Percentiles rank a stretch among this genome's conserved stretches.
Conservation (phyloP, 2,329 filamentous ascomycete genomes). For the Colletotrichum melonis region DNA sequence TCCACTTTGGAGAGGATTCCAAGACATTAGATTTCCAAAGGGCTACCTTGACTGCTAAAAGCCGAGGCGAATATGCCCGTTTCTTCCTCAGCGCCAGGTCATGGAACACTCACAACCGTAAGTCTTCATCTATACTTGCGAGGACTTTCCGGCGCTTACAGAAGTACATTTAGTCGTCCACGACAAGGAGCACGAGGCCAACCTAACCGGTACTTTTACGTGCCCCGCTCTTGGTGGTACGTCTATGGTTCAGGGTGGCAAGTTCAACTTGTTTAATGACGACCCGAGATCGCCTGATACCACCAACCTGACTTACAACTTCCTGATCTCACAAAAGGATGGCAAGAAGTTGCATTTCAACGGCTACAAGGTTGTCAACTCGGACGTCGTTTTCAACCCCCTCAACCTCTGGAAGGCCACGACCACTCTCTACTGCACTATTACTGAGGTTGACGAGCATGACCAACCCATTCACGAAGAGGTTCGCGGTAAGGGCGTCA, state of each 20-base stretch:
- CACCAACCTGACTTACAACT: slow-evolving; percentile 70
- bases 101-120: slow-evolving; percentile 57
- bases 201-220: slow-evolving; percentile 69
- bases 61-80: slow-evolving; percentile 64
- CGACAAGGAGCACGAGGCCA: slow-evolving; percentile 60
- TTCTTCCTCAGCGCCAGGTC: slow-evolving; percentile 70
- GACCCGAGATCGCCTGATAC: slow-evolving; percentile 66
- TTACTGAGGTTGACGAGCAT: slow-evolving; percentile 53
- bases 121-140: background rate
- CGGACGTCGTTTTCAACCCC: slow-evolving; percentile 67
- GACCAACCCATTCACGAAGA: slow-evolving; percentile 46
- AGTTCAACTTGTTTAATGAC: slow-evolving; percentile 68
- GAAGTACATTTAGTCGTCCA: slow-evolving; percentile 50
- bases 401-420: slow-evolving; percentile 70
- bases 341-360: slow-evolving; percentile 67
- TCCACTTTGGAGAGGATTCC: slow-evolving; percentile 60
- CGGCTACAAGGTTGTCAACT: slow-evolving; percentile 72
- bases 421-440: slow-evolving; percentile 70
- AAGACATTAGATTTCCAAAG: slow-evolving; percentile 62
- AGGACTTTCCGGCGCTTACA: slow-evolving; percentile 30
- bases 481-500: slow-evolving; percentile 68
- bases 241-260: slow-evolving; percentile 69
- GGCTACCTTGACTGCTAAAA: slow-evolving; percentile 62
- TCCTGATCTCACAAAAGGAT: slow-evolving; percentile 65
- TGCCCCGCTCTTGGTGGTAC: slow-evolving; percentile 66